phyloP scores from a whole-genome alignment of 257 asterid species.

The Lycium barbarum region DNA sequence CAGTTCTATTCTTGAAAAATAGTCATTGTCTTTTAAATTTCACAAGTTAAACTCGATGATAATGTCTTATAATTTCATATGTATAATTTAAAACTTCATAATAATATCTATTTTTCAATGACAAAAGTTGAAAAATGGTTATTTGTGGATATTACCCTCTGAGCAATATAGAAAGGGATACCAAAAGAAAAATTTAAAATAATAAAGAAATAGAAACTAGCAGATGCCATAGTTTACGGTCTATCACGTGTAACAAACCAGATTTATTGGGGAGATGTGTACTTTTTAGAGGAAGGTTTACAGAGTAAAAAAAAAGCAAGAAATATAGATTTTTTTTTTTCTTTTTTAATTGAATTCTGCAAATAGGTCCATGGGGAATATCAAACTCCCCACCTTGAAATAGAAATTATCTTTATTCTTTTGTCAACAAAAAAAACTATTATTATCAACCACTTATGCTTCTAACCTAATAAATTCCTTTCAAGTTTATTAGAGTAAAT shows the following conservation, averaged over 20 bases:
- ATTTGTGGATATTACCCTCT: neutral
- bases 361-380: no score
- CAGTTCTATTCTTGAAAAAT: neutral
- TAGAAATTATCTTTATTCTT: no score
- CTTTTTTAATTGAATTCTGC: no score
- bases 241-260: neutral
- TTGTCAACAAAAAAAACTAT: no score
- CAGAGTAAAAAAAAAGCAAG: neutral
- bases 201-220: neutral
- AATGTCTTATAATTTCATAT: neutral
- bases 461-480: constrained; percentile 25
- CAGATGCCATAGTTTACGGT: neutral
- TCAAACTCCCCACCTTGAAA: no score
- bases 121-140: neutral
- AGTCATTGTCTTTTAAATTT: neutral
- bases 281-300: neutral
- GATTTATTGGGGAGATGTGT: neutral
- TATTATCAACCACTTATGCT: neutral
- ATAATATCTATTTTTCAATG: neutral
- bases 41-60: neutral
- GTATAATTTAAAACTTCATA: neutral
- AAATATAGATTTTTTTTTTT: no score
- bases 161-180: no score
- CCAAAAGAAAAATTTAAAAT: neutral
- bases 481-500: constrained; percentile 19